Evolutionary conservation across 805 yeast genomes (phyloP).

Genomic region (Yamadazyma paraphyllophila): DNA sequence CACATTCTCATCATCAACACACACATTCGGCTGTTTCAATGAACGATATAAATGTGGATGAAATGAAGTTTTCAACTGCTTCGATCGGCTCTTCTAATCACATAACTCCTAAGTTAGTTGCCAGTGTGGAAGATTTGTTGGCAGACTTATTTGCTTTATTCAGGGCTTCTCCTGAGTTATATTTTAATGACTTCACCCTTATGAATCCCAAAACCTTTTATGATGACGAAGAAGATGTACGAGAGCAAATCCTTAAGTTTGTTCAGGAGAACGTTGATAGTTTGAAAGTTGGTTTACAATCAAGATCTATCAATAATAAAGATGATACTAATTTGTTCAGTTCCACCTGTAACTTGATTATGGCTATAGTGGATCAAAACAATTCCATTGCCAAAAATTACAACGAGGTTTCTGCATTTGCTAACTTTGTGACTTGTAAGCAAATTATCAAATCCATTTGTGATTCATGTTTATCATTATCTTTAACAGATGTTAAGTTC

Average conservation of each 20-base stretch:
- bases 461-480: conserved; percentile 33
- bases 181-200: conserved; percentile 26
- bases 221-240: conserved; percentile 14
- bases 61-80: conserved; percentile 8
- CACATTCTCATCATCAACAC: conserved; percentile 1
- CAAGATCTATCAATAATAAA: conserved; percentile 11
- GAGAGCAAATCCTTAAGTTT: conserved; percentile 17
- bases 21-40: background rate
- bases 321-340: conserved; percentile 25
- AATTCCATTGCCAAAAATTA: conserved; percentile 15
- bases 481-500: conserved; percentile 35
- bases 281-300: conserved; percentile 17
- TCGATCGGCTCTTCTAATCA: conserved; percentile 4
- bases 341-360: conserved; percentile 33
- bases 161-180: conserved; percentile 31
- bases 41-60: conserved; percentile 11
- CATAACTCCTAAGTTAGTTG: background rate
- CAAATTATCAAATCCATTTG: conserved; percentile 31
- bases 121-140: conserved; percentile 27
- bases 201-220: conserved; percentile 19
- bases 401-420: conserved; percentile 24
- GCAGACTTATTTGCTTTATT: conserved; percentile 33
- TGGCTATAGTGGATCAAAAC: conserved; percentile 25
- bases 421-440: conserved; percentile 29
- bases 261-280: conserved; percentile 24